A percentile compares a stretch with the other conserved stretches of the same genome.
phyloP scores from a whole-genome alignment of 805 yeast species.

The Candida adriatica region DNA sequence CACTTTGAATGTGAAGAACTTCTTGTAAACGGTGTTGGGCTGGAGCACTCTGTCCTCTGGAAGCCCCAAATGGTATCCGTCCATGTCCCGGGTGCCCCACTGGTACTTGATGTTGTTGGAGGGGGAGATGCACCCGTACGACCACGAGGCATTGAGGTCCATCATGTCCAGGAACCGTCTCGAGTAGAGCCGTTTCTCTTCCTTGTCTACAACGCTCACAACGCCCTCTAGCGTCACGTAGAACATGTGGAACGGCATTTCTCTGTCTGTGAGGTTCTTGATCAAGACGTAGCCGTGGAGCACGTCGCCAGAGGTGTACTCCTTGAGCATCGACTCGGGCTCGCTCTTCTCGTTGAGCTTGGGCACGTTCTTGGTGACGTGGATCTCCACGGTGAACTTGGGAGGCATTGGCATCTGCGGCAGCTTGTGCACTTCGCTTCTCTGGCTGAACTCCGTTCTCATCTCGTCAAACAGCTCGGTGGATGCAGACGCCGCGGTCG shows the following conservation, averaged over 20 bases:
- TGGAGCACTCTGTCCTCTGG: conserved; percentile 41
- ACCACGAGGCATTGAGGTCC: conserved; percentile 49
- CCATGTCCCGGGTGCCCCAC: conserved; percentile 36
- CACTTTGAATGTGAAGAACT: conserved; percentile 51
- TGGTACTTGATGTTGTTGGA: conserved; percentile 41
- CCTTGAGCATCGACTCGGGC: conserved; percentile 34
- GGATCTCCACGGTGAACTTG: conserved; percentile 37
- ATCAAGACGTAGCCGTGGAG: conserved; percentile 53
- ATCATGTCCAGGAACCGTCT: conserved; percentile 54
- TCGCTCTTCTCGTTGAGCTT: conserved; percentile 29
- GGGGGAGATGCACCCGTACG: conserved; percentile 45
- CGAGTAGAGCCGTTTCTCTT: conserved; percentile 27
- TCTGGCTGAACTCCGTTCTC: background rate
- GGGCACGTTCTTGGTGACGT: conserved; percentile 45
- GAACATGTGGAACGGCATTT: conserved; percentile 57
- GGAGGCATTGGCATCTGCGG: conserved; percentile 31
- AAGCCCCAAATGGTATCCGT: conserved; percentile 43
- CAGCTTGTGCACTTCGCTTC: conserved; percentile 37
- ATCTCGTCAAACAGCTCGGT: background rate
- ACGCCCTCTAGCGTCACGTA: conserved; percentile 42
- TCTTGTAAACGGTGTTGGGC: conserved; percentile 46
- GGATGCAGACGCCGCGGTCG: background rate
- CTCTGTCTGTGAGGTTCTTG: conserved; percentile 37
- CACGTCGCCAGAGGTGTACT: conserved; percentile 62
- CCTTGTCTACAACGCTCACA: conserved; percentile 26